Evolutionary conservation across 23 red algal genomes (phyloP).

Genomic region (Gracilaria domingensis): DNA sequence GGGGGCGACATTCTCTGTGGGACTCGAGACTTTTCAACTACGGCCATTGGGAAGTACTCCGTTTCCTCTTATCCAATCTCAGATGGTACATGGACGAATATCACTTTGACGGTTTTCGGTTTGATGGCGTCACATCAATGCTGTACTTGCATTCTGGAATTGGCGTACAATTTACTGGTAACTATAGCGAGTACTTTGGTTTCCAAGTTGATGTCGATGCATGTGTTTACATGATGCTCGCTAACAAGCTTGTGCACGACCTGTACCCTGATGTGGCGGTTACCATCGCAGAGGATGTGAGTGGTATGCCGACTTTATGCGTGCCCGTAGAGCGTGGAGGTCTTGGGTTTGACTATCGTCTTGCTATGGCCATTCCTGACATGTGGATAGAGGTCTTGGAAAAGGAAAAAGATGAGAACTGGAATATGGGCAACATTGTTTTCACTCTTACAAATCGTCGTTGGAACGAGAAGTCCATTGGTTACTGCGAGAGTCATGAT

Average conservation of each 20-base stretch:
- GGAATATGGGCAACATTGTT: slow-evolving; percentile 98
- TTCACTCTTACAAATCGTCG: slow-evolving; percentile 95
- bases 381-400: slow-evolving; percentile 96
- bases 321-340: slow-evolving; percentile 89
- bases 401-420: slow-evolving; percentile 96
- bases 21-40: slow-evolving; percentile 97
- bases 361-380: slow-evolving; percentile 98
- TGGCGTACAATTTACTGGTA: slow-evolving; percentile 84
- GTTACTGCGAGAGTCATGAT: slow-evolving; percentile 97
- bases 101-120: slow-evolving; percentile 99
- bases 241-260: slow-evolving; percentile 86
- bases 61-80: slow-evolving; percentile 95
- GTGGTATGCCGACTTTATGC: slow-evolving; percentile 98
- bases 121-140: slow-evolving; percentile 99
- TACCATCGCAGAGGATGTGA: slow-evolving; percentile 98
- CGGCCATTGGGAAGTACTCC: slow-evolving; percentile 97
- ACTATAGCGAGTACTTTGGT: slow-evolving; percentile 97
- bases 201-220: slow-evolving; percentile 97
- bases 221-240: slow-evolving; percentile 98
- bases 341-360: slow-evolving; percentile 97
- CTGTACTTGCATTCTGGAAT: slow-evolving; percentile 97
- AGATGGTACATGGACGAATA: slow-evolving; percentile 99
- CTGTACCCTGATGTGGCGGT: slow-evolving; percentile 78
- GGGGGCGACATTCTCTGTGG: slow-evolving; percentile 92
- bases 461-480: slow-evolving; percentile 96